Evolutionary conservation across 192 early-diverging fungal species (phyloP), one percentile per base, ranked within the genome.

Genomic region (Coemansia sp.): DNA sequence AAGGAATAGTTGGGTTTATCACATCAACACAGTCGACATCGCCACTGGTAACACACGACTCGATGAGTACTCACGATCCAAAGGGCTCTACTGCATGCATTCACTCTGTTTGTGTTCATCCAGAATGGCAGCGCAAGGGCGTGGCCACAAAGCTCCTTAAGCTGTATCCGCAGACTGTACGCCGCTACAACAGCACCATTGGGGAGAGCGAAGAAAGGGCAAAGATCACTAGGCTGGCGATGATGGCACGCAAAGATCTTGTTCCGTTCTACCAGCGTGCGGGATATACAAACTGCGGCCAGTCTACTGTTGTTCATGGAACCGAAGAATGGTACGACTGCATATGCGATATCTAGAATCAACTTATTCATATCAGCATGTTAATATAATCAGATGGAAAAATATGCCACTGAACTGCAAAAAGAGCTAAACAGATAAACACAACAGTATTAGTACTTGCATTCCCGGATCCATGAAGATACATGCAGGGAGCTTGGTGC

Each of bases 41-140:
- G 7, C 49, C 76, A 8, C 65, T 80, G 11, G 70, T 92, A 0
- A 90, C 89, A 8, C 84, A 91, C 61, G 79, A 63, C 39, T 89
- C 90, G 45, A 91, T 92, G 90, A 57, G 66, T 5, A 54, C 39
- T 1, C 87, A 91, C 71, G 87, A 92, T 37, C 76, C 82, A 7
- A 66, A 73, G 16, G 91, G 91, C 1, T 66, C 58, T 13, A 89
- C 87, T 1, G 87, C 88, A 12, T 90, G 88, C 58, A 48, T 92
- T 16, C 91, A 92, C 62, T 88, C 87, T 16, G 89, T 91, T 11
- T 89, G 88, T 48, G 86, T 90, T 3, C 64, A 68, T 15, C 68
- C 73, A 5, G 62, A 63, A 8, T 79, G 74, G 63, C 85, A 84
- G 47, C 66, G 87, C 37, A 77, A 72, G 61, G 90, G 91, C 0